Conservation (phyloP, 306 rosid genomes). For the Sindora glabra region DNA sequence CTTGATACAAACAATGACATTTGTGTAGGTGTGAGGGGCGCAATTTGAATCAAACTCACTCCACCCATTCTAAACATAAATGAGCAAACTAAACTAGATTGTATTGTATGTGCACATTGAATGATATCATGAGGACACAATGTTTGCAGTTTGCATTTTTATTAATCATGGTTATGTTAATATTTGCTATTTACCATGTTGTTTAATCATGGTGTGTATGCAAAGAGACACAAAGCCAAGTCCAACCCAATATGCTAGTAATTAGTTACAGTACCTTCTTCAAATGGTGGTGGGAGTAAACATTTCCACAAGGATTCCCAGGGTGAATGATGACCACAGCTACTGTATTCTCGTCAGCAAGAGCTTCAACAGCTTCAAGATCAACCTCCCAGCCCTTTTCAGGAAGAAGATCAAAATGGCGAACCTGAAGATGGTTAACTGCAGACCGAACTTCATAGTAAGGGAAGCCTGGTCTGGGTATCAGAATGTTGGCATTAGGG, state of each 20-base stretch:
- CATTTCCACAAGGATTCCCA: conserved; percentile 31
- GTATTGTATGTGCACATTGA: no score
- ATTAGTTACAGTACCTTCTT: conserved; percentile 1
- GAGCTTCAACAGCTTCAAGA: conserved; percentile 18
- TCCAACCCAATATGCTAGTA: neutral
- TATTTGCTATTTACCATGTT: no score
- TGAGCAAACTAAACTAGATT: no score
- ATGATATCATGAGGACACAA: no score
- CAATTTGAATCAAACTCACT: no score
- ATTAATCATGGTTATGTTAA: no score
- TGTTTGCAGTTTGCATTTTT: no score
- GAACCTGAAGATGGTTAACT: conserved; percentile 13
- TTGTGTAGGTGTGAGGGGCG: no score
- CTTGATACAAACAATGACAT: no score
- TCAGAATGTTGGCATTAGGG: conserved; percentile 25
- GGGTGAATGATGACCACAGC: conserved; percentile 32
- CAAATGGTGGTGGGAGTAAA: conserved; percentile 18
- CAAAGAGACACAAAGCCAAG: neutral
- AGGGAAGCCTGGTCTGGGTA: conserved; percentile 24
- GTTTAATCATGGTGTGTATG: no score
- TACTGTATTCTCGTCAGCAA: conserved; percentile 18
- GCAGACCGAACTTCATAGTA: conserved; percentile 3
- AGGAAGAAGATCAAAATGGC: conserved; percentile 15
- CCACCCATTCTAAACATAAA: no score
- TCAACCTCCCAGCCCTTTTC: conserved; percentile 26